Evolutionary conservation across 768 basidiomycete genomes (phyloP).

Genomic region (Gymnopilus junonius): DNA sequence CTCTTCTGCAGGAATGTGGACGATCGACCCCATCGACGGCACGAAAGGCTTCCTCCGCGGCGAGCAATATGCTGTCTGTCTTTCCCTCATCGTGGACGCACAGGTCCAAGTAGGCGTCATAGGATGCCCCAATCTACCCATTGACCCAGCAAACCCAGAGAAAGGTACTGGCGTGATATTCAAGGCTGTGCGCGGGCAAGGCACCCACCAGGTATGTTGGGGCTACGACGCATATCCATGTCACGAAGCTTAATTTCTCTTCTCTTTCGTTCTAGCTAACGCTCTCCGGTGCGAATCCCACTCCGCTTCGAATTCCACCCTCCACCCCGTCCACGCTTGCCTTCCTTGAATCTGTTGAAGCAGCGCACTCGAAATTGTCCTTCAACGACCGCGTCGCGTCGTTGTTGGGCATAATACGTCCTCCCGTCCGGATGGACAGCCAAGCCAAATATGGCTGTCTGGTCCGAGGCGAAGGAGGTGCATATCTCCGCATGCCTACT

Average conservation of each 20-base stretch:
- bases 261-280: slow-evolving; percentile 44
- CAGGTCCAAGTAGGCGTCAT: slow-evolving; percentile 83
- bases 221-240: neutral
- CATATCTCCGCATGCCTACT: slow-evolving; percentile 81
- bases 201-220: slow-evolving; percentile 67
- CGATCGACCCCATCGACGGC: slow-evolving; percentile 89
- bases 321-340: slow-evolving; percentile 53
- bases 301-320: slow-evolving; percentile 56
- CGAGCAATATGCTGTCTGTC: slow-evolving; percentile 91
- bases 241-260: neutral
- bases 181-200: slow-evolving; percentile 85
- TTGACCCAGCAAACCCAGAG: slow-evolving; percentile 53
- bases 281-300: slow-evolving; percentile 53
- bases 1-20: slow-evolving; percentile 71
- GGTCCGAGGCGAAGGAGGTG: slow-evolving; percentile 82
- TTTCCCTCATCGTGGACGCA: slow-evolving; percentile 81
- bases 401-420: slow-evolving; percentile 64
- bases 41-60: slow-evolving; percentile 93
- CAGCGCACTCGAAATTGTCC: slow-evolving; percentile 88
- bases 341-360: slow-evolving; percentile 92
- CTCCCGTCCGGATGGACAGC: slow-evolving; percentile 88
- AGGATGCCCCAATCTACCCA: slow-evolving; percentile 90
- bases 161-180: slow-evolving; percentile 81
- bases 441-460: slow-evolving; percentile 95
- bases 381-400: slow-evolving; percentile 78